phyloP scores from a whole-genome alignment of 805 yeast species.

The Wickerhamiella azymoides region DNA sequence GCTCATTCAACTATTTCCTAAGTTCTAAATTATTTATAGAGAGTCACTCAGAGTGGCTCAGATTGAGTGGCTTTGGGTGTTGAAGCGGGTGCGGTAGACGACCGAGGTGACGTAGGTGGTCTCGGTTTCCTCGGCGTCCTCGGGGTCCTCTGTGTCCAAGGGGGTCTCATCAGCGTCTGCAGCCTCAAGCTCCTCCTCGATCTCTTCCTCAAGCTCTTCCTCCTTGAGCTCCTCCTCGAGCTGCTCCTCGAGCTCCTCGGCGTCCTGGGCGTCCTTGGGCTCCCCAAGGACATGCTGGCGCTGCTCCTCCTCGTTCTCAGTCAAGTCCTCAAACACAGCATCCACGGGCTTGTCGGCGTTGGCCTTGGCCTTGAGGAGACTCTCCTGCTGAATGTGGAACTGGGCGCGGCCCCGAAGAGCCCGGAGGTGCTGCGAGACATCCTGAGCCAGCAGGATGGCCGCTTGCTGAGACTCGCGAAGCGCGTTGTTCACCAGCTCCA shows the following conservation, averaged over 20 bases:
- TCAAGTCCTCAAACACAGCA: background rate
- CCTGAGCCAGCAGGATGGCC: conserved; percentile 17
- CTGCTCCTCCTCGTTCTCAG: background rate
- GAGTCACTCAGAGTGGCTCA: too few relatives aligned
- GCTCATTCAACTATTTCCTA: conserved; percentile 26
- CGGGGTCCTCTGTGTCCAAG: background rate
- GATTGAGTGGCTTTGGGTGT: too few relatives aligned
- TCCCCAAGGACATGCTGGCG: background rate
- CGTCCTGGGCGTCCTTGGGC: background rate
- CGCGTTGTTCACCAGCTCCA: conserved; percentile 16
- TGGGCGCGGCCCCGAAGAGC: conserved; percentile 17
- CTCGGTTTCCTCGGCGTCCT: background rate
- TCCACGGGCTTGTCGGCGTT: background rate
- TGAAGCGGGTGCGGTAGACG: conserved; percentile 1
- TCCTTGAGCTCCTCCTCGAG: background rate
- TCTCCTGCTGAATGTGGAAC: conserved; percentile 17
- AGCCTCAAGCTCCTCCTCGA: background rate
- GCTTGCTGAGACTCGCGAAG: conserved; percentile 20
- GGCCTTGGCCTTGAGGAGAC: background rate
- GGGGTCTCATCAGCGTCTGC: background rate
- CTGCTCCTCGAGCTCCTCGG: background rate
- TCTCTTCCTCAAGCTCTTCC: conserved; percentile 1
- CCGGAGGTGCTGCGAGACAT: conserved; percentile 14
- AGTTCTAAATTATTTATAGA: conserved; percentile 20
- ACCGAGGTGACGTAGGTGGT: background rate